Conservation (phyloP, 2,329 filamentous ascomycete genomes). For the Myriangium duriaei region DNA sequence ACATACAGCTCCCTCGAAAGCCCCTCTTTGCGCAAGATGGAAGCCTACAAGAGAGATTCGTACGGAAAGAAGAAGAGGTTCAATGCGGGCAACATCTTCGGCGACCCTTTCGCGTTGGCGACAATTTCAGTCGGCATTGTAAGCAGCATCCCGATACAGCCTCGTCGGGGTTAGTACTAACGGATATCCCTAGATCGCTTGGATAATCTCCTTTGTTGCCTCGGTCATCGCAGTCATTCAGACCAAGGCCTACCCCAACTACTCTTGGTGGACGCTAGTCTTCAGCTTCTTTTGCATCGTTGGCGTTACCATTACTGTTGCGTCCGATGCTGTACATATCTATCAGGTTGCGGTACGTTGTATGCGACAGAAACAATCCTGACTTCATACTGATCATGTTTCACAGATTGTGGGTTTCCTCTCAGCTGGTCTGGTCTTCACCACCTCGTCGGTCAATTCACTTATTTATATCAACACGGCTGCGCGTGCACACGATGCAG, state of each 20-base stretch:
- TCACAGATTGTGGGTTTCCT: constrained; percentile 71
- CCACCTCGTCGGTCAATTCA: constrained; percentile 73
- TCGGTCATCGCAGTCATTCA: constrained; percentile 60
- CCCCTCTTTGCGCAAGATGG: constrained; percentile 71
- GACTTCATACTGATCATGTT: background rate
- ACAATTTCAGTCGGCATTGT: constrained; percentile 87
- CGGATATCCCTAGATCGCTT: constrained; percentile 59
- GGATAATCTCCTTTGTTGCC: constrained; percentile 82
- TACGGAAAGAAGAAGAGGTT: constrained; percentile 43
- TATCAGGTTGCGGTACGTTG: constrained; percentile 70
- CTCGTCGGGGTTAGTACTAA: too few relatives aligned
- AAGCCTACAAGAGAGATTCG: constrained; percentile 35
- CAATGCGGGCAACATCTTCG: constrained; percentile 77
- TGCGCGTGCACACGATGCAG: constrained; percentile 57
- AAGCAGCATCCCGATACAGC: too few relatives aligned
- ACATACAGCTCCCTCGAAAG: constrained; percentile 57
- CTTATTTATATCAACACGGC: constrained; percentile 66
- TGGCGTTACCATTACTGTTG: constrained; percentile 70
- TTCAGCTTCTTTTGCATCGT: constrained; percentile 76
- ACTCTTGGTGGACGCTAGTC: constrained; percentile 81
- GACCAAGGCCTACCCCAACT: constrained; percentile 57
- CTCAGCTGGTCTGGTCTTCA: constrained; percentile 68
- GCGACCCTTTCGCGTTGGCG: constrained; percentile 89
- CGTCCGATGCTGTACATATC: constrained; percentile 69
- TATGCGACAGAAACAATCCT: background rate